Conservation (phyloP, 805 yeast genomes). For the Ogataea saltuana region DNA sequence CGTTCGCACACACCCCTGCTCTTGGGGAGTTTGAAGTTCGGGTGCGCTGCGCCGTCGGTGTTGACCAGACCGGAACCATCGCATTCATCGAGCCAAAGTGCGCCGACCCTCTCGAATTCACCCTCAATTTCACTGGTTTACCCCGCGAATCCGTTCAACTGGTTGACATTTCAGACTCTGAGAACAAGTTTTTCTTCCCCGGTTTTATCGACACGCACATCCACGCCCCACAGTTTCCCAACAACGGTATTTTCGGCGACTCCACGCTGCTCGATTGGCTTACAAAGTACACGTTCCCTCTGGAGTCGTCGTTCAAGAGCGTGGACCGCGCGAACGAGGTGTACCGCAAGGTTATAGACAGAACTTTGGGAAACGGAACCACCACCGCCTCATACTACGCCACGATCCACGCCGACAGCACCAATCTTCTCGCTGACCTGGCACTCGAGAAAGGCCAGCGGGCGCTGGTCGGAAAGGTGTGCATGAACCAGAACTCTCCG, state of each 20-base stretch:
- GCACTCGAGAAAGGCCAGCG: conserved; percentile 74
- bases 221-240: conserved; percentile 85
- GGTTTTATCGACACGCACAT: conserved; percentile 84
- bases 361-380: conserved; percentile 79
- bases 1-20: conserved; percentile 70
- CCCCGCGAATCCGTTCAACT: conserved; percentile 31
- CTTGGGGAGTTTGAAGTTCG: conserved; percentile 58
- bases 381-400: conserved; percentile 93
- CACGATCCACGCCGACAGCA: conserved; percentile 76
- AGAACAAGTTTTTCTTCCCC: conserved; percentile 67
- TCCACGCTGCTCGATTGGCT: conserved; percentile 90
- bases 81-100: conserved; percentile 32
- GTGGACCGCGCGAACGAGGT: conserved; percentile 55
- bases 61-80: conserved; percentile 56
- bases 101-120: conserved; percentile 16
- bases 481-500: conserved; percentile 87
- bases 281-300: conserved; percentile 81
- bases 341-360: conserved; percentile 64
- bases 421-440: conserved; percentile 74
- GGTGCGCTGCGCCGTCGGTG: conserved; percentile 61
- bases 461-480: conserved; percentile 89
- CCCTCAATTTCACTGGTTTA: conserved; percentile 16
- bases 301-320: conserved; percentile 69
- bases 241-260: conserved; percentile 80
- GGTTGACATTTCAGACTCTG: conserved; percentile 38